Evolutionary conservation across 306 rosid genomes (phyloP).

Genomic region (Quillaja saponaria): DNA sequence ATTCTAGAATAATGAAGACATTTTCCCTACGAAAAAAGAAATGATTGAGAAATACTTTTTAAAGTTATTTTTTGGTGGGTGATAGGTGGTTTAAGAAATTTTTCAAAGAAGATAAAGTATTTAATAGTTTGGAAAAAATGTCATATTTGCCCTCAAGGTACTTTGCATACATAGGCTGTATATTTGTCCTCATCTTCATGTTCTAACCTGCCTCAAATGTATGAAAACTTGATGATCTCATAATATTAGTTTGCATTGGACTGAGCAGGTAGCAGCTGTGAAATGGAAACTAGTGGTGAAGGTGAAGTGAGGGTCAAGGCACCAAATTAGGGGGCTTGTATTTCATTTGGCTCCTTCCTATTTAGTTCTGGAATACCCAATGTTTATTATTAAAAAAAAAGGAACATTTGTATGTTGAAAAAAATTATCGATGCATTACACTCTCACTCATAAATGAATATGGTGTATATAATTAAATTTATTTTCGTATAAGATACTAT

Average conservation of each 20-base stretch:
- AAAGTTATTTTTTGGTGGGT: constrained; percentile 19
- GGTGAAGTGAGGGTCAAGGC: too few species aligned
- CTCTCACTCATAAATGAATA: too few species aligned
- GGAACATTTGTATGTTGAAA: too few species aligned
- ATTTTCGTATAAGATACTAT: too few species aligned
- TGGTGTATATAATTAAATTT: too few species aligned
- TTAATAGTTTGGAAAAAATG: neutral
- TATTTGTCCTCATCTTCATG: constrained; percentile 6
- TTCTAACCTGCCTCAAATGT: constrained; percentile 1
- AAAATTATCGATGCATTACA: too few species aligned
- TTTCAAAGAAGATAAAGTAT: neutral
- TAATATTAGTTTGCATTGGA: constrained; percentile 17
- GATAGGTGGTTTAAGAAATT: neutral
- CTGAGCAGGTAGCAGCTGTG: neutral
- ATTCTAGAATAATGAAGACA: constrained; percentile 32
- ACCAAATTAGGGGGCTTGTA: too few species aligned
- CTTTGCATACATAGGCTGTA: neutral
- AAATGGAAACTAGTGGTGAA: too few species aligned
- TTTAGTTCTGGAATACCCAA: too few species aligned
- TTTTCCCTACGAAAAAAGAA: constrained; percentile 30
- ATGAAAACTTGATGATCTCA: constrained; percentile 11
- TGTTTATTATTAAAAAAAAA: too few species aligned
- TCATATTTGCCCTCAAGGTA: neutral
- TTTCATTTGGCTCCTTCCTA: constrained; percentile 13
- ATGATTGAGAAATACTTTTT: neutral